phyloP scores from a whole-genome alignment of 306 rosid genomes.

The Castanopsis chinensis region DNA sequence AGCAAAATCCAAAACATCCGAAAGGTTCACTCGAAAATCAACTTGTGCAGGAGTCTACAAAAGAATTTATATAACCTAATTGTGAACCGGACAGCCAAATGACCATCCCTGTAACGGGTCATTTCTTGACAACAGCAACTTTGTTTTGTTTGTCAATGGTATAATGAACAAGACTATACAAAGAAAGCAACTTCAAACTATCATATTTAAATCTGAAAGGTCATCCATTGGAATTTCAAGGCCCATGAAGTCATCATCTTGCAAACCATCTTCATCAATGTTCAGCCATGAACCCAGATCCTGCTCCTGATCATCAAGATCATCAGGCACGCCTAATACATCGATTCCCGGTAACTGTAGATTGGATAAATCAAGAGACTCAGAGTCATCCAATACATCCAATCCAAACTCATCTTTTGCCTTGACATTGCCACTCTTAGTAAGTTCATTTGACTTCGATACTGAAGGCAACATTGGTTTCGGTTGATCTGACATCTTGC shows the following conservation, averaged over 20 bases:
- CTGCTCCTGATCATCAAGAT: constrained; percentile 77
- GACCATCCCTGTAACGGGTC: constrained; percentile 70
- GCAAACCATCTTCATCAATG: constrained; percentile 85
- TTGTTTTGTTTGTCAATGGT: constrained; percentile 87
- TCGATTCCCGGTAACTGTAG: constrained; percentile 94
- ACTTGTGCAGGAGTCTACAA: constrained; percentile 80
- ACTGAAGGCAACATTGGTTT: constrained; percentile 62
- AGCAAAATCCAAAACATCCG: constrained; percentile 74
- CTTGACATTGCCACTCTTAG: constrained; percentile 51
- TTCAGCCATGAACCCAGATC: constrained; percentile 98
- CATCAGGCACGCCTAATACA: constrained; percentile 78
- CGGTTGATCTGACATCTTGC: constrained; percentile 81
- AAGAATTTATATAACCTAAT: constrained; percentile 96
- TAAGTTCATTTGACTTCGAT: constrained; percentile 56
- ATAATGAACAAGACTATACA: constrained; percentile 97
- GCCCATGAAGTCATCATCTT: constrained; percentile 96
- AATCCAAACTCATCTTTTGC: constrained; percentile 60
- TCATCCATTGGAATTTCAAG: constrained; percentile 99
- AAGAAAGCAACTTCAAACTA: constrained; percentile 89
- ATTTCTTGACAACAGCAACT: constrained; percentile 64
- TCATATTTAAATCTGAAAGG: constrained; percentile 94
- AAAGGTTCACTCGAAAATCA: constrained; percentile 78
- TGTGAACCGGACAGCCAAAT: constrained; percentile 59
- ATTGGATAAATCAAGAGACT: constrained; percentile 79
- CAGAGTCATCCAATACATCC: constrained; percentile 70